Base-by-base conservation (phyloP, 31 red algal species). In the Asparagopsis taxiformis region DNA sequence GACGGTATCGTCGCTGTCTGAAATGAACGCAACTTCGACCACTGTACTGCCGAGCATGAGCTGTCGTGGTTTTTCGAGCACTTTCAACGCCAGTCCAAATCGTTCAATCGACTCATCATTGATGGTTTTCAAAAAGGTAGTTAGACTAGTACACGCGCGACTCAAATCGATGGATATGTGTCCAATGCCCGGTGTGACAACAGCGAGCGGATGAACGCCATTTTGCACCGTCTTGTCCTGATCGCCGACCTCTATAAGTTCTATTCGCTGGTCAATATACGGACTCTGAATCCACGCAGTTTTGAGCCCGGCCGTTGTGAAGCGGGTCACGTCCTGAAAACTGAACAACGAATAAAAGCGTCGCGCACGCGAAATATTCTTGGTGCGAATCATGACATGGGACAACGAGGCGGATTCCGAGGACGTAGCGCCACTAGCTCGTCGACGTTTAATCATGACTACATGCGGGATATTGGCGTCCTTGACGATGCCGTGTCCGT, bases 241-340 rank as follows among this genome's bases (percentile, higher is more conserved):
- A 5, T 51, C 55, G 39, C 59, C 59, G 49, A 74, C 55, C 33
- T 74, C 70, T 17, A 74, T 29, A 36, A 74, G 70, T 37, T 74
- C 70, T 19, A 74, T 59, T 10, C 70, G 51, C 52, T 74, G 70
- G 51, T 74, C 70, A 60, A 74, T 74, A 22, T 74, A 74, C 28
- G 70, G 70, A 74, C 70, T 74, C 31, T 58, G 54, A 74, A 35
- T 74, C n/a, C n/a, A n/a, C n/a, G n/a, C n/a, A n/a, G n/a, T n/a
- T n/a, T n/a, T n/a, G n/a, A n/a, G n/a, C n/a, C n/a, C n/a, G n/a
- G n/a, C n/a, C n/a, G n/a, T n/a, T n/a, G n/a, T n/a, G n/a, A n/a
- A n/a, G n/a, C n/a, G n/a, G n/a, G n/a, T n/a, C n/a, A n/a, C n/a
- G n/a, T n/a, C n/a, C n/a, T n/a, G n/a, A n/a, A n/a, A n/a, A n/a